Base-by-base conservation (phyloP, 2,329 filamentous ascomycete species). In the Hymenoscyphus fraxineus region DNA sequence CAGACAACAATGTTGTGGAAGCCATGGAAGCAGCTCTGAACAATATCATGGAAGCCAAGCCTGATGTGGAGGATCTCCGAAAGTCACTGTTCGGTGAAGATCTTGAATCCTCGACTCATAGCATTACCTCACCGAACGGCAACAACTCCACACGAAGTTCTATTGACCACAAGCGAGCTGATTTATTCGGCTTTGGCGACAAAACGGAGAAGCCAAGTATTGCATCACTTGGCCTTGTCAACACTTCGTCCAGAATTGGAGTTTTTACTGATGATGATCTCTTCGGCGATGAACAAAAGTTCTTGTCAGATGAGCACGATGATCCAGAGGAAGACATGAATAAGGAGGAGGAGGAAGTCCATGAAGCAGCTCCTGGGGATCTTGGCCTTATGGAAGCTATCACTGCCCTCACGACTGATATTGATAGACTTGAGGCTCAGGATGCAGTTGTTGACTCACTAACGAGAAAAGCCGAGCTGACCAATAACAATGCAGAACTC, bases 191-290 rank as follows among this genome's bases (percentile, higher is more conserved):
- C 16, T 78, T 79, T 56, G 73, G 76, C 16, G 82, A 81, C 62
- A 82, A 77, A 62, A 73, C 76, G 22, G 84, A 87, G 35, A 96
- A 90, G 76, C 93, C 93, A 31, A 99, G 91, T 73, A 87, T 99
- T 68, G 90, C 94, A 12, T 97, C 95, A 0, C 80, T 99, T 2
- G 95, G 95, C 0, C 84, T 99, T 5, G 92, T 99, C 1, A 96
- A 92, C 65, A 89, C 90, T 6, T 91, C 92, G 15, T 92, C 91
- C 16, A 88, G 92, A 27, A 93, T 93, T 65, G 93, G 94, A 1
- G 95, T 99, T 1, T 99, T 99, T 76, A 87, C 91, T 6, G 91
- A 97, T 69, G 91, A 98, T 73, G 92, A 98, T 73, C 84, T 99
- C 5, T 98, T 97, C 74, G 90, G 88, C 1, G 94, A 98, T 68